A percentile compares a stretch with the other conserved stretches of the same genome.
Evolutionary conservation across 768 basidiomycete genomes (phyloP).

Genomic region (Pholiota molesta): DNA sequence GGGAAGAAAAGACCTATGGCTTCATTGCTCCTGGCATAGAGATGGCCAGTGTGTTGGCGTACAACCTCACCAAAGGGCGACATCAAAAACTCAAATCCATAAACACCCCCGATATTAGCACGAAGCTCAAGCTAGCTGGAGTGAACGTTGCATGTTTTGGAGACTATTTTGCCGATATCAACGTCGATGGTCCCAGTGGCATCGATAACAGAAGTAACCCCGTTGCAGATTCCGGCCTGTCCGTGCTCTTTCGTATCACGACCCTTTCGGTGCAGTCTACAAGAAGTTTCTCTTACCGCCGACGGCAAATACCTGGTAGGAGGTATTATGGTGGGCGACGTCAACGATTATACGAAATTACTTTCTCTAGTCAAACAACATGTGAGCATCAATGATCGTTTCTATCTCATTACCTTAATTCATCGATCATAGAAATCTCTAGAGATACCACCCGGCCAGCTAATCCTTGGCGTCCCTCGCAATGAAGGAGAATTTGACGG

Average conservation of each 20-base stretch:
- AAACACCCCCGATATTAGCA: conserved; percentile 70
- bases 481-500: conserved; percentile 58
- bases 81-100: conserved; percentile 32
- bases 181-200: conserved; percentile 1
- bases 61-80: conserved; percentile 65
- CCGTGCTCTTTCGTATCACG: conserved; percentile 67
- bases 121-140: conserved; percentile 55
- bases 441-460: conserved; percentile 64
- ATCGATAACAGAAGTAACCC: conserved; percentile 6
- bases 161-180: conserved; percentile 69
- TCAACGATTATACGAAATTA: conserved; percentile 67
- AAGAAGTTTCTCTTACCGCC: conserved; percentile 78
- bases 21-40: conserved; percentile 76
- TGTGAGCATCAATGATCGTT: conserved; percentile 29
- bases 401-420: neutral
- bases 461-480: conserved; percentile 57
- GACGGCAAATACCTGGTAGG: conserved; percentile 75
- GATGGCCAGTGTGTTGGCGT: conserved; percentile 77
- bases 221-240: conserved; percentile 31
- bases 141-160: conserved; percentile 68
- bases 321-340: conserved; percentile 83
- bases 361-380: conserved; percentile 74
- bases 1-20: conserved; percentile 70
- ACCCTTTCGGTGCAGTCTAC: conserved; percentile 73
- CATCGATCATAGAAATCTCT: conserved; percentile 53